Evolutionary conservation across 805 yeast genomes (phyloP).

Genomic region (Clavispora phyllophila): DNA sequence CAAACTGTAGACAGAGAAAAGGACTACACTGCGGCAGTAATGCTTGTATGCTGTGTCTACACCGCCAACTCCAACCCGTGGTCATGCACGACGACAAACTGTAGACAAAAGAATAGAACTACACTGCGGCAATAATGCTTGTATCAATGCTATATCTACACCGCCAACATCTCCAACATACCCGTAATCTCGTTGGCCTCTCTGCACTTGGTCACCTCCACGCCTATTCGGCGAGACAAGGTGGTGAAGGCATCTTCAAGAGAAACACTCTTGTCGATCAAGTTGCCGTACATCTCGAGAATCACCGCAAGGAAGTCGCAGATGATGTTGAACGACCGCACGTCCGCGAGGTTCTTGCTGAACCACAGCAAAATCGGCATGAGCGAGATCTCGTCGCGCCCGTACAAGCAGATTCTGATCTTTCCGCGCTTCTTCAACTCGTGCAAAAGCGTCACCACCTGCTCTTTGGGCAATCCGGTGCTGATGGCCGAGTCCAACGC

Average conservation of each 20-base stretch:
- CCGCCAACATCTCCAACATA: conserved; percentile 81
- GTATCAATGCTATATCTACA: conserved; percentile 17
- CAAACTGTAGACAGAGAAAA: too few relatives aligned
- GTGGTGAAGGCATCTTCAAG: conserved; percentile 66
- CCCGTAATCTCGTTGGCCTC: conserved; percentile 91
- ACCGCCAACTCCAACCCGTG: too few relatives aligned
- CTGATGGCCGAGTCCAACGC: conserved; percentile 85
- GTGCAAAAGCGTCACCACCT: conserved; percentile 74
- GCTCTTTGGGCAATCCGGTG: conserved; percentile 73
- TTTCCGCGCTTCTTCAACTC: conserved; percentile 89
- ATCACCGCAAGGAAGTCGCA: conserved; percentile 66
- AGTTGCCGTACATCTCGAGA: conserved; percentile 70
- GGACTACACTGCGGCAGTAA: background rate
- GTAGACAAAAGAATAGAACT: too few relatives aligned
- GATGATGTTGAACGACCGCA: conserved; percentile 57
- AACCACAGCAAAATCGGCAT: conserved; percentile 89
- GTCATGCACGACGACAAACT: too few relatives aligned
- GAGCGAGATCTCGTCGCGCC: conserved; percentile 79
- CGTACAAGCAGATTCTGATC: conserved; percentile 70
- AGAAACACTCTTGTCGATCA: conserved; percentile 69
- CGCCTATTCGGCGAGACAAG: conserved; percentile 55
- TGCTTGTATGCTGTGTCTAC: conserved; percentile 13
- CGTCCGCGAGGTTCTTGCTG: conserved; percentile 69
- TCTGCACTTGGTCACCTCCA: conserved; percentile 71
- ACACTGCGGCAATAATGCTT: background rate